Evolutionary conservation across 768 basidiomycete species (phyloP), one percentile per base, ranked within the genome.

Genomic region (Rhodotorula kratochvilovae): DNA sequence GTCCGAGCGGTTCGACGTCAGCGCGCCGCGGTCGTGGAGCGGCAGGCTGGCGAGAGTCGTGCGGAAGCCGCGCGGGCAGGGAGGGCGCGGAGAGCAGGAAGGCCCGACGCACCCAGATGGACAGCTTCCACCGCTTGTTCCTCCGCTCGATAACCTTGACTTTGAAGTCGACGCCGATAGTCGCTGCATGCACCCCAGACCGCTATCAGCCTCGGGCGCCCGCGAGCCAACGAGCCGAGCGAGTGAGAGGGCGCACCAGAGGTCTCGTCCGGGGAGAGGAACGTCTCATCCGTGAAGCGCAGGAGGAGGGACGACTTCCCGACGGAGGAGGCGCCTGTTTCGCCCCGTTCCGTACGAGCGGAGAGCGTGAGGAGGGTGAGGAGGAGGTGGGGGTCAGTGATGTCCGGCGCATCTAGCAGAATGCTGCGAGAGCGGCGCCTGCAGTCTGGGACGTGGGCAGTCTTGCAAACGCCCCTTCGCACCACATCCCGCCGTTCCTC

Each of bases 251-350:
- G 91, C 35, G 90, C 91, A 39, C 90, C 89, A 72, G 87, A 90
- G 58, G 88, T 87, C 81, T 93, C 92, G 78, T 94, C 92, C 79
- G 91, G 90, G 13, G 90, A 88, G 29, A 97, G 82, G 89, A 93
- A 97, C 77, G 91, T 90, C 81, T 95, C 90, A 79, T 97, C 94
- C 5, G 93, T 93, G 83, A 97, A 98, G n/a, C 95, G 86, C 16
- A 98, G 83, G 7, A 98, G 80, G 23, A 98, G 83, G 76, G 91
- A 92, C 72, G 90, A 91, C 84, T 93, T 91, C 76, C 95, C 95
- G 25, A 98, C 95, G 31, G 77, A 78, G 79, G 64, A 82, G 75
- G 65, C 82, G 71, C 71, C 77, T 73, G 62, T 15, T 36, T 15
- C 33, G 27, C 6, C 43, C 25, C 42, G n/a, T 23, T 27, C 8